These are phyloP conservation scores for Effrenium voratum DNA, from an alignment of 73 alveolate genomes.

Conservation along the genomic window DNA sequence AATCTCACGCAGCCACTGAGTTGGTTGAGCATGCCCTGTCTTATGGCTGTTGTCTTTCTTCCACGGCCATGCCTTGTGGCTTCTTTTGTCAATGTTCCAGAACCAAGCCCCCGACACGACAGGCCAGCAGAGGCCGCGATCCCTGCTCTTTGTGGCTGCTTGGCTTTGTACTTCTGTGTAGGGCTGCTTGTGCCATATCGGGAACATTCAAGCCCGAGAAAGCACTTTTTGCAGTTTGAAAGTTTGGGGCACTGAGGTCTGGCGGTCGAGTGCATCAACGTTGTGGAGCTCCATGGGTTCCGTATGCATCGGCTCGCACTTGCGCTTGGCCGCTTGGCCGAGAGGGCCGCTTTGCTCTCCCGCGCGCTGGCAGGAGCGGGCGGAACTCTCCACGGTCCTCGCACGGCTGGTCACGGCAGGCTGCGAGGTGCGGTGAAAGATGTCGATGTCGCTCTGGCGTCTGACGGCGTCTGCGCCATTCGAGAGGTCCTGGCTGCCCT, in stretches of 20 bases:
- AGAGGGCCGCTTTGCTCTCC: too few species aligned
- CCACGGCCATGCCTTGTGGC: too few species aligned
- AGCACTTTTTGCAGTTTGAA: neutral
- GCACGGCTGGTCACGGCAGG: conserved; percentile 90
- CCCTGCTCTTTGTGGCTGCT: conserved; percentile 25
- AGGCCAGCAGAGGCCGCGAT: conserved; percentile 36
- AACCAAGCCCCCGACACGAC: too few species aligned
- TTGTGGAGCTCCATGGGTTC: conserved; percentile 29
- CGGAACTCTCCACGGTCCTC: conserved; percentile 57
- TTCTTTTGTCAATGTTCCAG: too few species aligned
- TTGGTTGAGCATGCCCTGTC: too few species aligned
- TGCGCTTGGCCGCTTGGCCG: neutral
- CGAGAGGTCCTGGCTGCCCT: conserved; percentile 59
- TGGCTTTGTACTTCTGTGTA: neutral
- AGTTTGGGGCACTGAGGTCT: neutral
- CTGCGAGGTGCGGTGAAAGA: conserved; percentile 59
- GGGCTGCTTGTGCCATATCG: neutral
- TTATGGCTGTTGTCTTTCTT: too few species aligned
- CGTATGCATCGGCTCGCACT: neutral
- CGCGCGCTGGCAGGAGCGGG: conserved; percentile 74
- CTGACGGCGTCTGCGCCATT: neutral
- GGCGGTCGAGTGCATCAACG: conserved; percentile 92
- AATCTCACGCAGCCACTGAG: too few species aligned
- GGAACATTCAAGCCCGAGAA: neutral
- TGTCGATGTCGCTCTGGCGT: neutral